Evolutionary conservation across 2,329 filamentous ascomycete genomes (phyloP).

Genomic region (Fusarium sp.): DNA sequence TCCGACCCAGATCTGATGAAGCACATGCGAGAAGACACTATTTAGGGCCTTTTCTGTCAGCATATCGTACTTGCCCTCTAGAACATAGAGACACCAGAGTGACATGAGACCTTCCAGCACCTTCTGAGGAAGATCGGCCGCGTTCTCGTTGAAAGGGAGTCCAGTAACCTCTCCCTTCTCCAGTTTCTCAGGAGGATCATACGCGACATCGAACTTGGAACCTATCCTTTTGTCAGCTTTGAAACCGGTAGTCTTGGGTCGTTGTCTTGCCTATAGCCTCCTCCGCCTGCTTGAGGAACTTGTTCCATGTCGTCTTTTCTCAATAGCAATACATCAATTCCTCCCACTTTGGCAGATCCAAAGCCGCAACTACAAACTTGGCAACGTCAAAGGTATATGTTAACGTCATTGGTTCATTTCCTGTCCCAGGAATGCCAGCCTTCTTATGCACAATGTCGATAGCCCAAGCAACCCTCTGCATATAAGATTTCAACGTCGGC

Average conservation of each 20-base stretch:
- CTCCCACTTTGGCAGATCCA: background rate
- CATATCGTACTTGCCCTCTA: background rate
- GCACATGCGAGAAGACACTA: background rate
- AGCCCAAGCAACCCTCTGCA: background rate
- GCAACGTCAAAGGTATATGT: background rate
- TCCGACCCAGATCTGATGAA: background rate
- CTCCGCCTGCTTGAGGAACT: background rate
- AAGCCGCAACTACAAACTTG: background rate
- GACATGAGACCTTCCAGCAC: background rate
- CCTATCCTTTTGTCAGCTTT: background rate
- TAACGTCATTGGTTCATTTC: background rate
- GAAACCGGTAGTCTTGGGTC: background rate
- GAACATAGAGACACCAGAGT: background rate
- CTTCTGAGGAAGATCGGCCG: background rate
- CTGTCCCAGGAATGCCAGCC: background rate
- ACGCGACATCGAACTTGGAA: background rate
- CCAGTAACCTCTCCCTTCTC: background rate
- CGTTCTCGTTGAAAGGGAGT: background rate
- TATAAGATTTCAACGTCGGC: background rate
- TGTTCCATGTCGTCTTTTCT: background rate
- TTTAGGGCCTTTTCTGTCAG: background rate
- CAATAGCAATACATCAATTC: background rate
- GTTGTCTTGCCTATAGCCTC: background rate
- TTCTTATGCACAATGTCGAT: background rate
- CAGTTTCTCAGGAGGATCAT: background rate